Percentiles rank a stretch among this genome's conserved stretches.
Evolutionary conservation across 1,139 yeast genomes (phyloP).

Genomic region (Blastobotrys serpentis): DNA sequence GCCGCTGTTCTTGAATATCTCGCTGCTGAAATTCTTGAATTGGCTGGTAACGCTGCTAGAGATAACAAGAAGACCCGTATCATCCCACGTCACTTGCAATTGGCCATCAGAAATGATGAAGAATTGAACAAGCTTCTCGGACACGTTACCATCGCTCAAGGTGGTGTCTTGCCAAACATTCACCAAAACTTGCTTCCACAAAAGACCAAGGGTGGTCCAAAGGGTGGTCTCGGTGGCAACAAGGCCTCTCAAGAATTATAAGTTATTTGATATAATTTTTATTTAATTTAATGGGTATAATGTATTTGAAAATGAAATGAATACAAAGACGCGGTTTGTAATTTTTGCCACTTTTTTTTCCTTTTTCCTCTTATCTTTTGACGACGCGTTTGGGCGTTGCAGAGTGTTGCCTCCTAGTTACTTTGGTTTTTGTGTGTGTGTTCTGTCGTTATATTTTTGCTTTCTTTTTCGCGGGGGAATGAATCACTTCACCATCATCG

Average conservation of each 20-base stretch:
- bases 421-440: too few species aligned
- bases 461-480: neutral
- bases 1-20: conserved; percentile 95
- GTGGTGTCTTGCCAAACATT: conserved; percentile 96
- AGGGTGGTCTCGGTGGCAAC: conserved; percentile 28
- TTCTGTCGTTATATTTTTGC: neutral
- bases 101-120: conserved; percentile 98
- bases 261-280: conserved; percentile 17
- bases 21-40: conserved; percentile 95
- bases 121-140: conserved; percentile 93
- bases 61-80: conserved; percentile 98
- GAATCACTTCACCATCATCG: too few species aligned
- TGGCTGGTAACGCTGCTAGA: conserved; percentile 99
- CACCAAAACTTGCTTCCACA: conserved; percentile 95
- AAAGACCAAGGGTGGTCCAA: conserved; percentile 50
- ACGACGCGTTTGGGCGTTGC: neutral
- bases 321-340: conserved; percentile 7
- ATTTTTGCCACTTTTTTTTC: conserved; percentile 7
- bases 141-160: conserved; percentile 92
- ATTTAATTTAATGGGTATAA: conserved; percentile 15
- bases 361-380: too few species aligned
- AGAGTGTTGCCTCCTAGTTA: too few species aligned
- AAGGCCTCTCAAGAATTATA: conserved; percentile 40
- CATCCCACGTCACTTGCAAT: conserved; percentile 96
- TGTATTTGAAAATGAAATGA: conserved; percentile 1